phyloP scores from a whole-genome alignment of 768 basidiomycete species.

The Suillus brevipes region DNA sequence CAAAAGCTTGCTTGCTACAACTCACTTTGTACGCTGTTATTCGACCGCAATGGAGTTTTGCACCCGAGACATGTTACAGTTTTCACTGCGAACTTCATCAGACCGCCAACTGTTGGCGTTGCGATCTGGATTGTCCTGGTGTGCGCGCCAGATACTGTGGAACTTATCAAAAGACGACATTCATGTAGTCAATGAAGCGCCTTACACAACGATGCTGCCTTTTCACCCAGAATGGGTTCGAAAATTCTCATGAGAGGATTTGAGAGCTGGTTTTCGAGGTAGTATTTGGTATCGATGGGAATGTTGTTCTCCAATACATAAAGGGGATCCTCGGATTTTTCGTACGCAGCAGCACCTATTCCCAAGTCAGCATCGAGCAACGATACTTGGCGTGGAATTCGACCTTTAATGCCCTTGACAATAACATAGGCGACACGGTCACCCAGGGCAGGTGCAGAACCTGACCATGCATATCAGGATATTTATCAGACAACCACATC shows the following conservation, averaged over 20 bases:
- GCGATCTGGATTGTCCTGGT: constrained; percentile 95
- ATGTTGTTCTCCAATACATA: constrained; percentile 98
- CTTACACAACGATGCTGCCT: constrained; percentile 80
- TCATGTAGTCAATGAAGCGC: constrained; percentile 13
- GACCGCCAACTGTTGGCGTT: constrained; percentile 91
- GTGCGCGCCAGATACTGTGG: constrained; percentile 89
- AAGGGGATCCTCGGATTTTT: constrained; percentile 97
- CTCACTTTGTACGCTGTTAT: constrained; percentile 74
- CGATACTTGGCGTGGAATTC: not conserved
- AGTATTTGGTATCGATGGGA: constrained; percentile 97
- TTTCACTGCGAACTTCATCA: constrained; percentile 99
- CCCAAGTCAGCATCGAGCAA: not conserved
- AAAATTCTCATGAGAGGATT: constrained; percentile 98
- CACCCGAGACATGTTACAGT: constrained; percentile 94
- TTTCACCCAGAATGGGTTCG: constrained; percentile 95
- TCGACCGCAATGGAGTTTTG: constrained; percentile 80
- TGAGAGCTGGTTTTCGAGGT: constrained; percentile 95
- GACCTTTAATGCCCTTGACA: constrained; percentile 92
- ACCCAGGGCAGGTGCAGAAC: constrained; percentile 95
- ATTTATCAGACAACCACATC: not conserved
- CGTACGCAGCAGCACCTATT: constrained; percentile 93
- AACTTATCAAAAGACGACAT: constrained; percentile 13
- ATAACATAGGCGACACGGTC: constrained; percentile 99
- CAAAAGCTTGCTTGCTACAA: not conserved
- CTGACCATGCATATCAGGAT: constrained; percentile 34